Percentiles rank a stretch among this genome's conserved stretches.
Conservation (phyloP, 2,329 filamentous ascomycete species). For the Scedosporium aurantiacum region DNA sequence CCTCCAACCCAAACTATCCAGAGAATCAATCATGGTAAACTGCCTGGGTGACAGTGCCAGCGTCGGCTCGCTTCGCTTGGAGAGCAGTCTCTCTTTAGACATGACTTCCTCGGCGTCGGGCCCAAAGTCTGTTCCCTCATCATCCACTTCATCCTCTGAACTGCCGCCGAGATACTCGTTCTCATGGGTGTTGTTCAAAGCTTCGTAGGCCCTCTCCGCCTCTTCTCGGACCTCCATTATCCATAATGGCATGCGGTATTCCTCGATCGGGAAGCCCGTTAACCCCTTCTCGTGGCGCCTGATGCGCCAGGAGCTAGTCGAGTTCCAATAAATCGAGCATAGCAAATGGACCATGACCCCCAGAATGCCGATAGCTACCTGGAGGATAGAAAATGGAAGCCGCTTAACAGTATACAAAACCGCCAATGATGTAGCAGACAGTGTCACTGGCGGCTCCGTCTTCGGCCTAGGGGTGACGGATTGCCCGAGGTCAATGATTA, state of each 20-base stretch:
- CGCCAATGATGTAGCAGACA: conserved; percentile 15
- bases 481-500: conserved; percentile 59
- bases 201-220: conserved; percentile 69
- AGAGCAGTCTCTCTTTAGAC: conserved; percentile 28
- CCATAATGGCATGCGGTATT: conserved; percentile 66
- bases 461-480: conserved; percentile 43
- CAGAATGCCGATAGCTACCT: conserved; percentile 21
- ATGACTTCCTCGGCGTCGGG: conserved; percentile 24
- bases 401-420: conserved; percentile 30
- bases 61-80: conserved; percentile 46
- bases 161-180: conserved; percentile 59
- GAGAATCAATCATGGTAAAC: conserved; percentile 70
- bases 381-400: conserved; percentile 38
- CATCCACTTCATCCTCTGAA: conserved; percentile 29
- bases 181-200: conserved; percentile 54
- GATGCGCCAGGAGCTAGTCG: conserved; percentile 65
- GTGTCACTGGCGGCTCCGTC: conserved; percentile 11
- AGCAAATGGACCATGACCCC: conserved; percentile 60
- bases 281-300: conserved; percentile 62
- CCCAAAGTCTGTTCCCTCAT: conserved; percentile 18
- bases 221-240: conserved; percentile 65
- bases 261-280: conserved; percentile 53
- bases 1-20: conserved; percentile 56
- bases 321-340: conserved; percentile 67
- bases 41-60: conserved; percentile 70